Conservation (phyloP, 2,329 filamentous ascomycete species). For the Mycosphaerella sp. region DNA sequence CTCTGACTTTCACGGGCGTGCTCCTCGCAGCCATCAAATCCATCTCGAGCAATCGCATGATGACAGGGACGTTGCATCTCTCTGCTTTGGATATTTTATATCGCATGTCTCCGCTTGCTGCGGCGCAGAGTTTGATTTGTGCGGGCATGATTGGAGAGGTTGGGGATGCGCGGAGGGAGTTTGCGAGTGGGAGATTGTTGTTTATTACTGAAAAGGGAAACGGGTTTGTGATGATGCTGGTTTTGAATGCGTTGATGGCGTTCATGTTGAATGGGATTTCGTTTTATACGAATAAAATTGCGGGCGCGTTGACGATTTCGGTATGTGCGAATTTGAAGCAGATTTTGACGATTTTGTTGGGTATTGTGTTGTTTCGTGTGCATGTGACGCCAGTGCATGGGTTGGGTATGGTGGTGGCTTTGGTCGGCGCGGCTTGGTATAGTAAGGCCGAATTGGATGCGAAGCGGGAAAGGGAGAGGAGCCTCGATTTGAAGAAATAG, state of each 20-base stretch:
- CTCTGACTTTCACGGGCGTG: conserved; percentile 36
- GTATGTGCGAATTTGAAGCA: conserved; percentile 34
- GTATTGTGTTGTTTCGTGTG: conserved; percentile 32
- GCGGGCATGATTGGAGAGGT: conserved; percentile 36
- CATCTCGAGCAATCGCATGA: conserved; percentile 57
- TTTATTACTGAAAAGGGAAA: too few relatives aligned
- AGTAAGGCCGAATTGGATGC: conserved; percentile 49
- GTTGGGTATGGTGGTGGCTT: conserved; percentile 47
- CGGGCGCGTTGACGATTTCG: conserved; percentile 32
- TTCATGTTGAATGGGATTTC: conserved; percentile 33
- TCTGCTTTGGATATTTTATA: conserved; percentile 55
- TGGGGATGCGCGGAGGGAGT: neutral
- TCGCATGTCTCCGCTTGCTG: conserved; percentile 23
- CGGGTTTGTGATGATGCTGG: neutral
- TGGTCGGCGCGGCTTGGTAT: conserved; percentile 52
- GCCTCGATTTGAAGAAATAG: neutral
- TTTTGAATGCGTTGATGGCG: conserved; percentile 28
- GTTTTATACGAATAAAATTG: conserved; percentile 34
- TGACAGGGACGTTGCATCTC: conserved; percentile 55
- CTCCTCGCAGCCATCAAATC: conserved; percentile 47
- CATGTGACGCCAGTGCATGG: conserved; percentile 41
- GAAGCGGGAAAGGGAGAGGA: conserved; percentile 3
- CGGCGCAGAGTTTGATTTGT: conserved; percentile 20
- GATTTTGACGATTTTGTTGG: conserved; percentile 31
- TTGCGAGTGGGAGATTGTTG: too few relatives aligned